A percentile compares a stretch with the other conserved stretches of the same genome.
phyloP scores from a whole-genome alignment of 2,329 filamentous ascomycete genomes.

The Xylogone sp. region DNA sequence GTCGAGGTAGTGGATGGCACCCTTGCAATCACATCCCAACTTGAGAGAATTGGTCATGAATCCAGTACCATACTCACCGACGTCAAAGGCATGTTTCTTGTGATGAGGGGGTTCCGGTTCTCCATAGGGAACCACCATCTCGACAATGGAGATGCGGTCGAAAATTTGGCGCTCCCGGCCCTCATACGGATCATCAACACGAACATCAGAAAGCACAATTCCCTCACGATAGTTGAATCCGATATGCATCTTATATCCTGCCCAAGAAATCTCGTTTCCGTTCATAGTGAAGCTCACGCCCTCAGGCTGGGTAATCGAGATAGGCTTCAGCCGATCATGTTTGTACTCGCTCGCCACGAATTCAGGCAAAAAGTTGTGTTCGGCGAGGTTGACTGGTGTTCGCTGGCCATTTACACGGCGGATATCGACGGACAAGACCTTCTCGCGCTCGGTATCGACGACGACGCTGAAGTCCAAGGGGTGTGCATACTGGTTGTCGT shows the following conservation, averaged over 20 bases:
- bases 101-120: slow-evolving; percentile 57
- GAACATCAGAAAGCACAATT: slow-evolving; percentile 51
- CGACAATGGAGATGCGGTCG: slow-evolving; percentile 51
- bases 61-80: slow-evolving; percentile 60
- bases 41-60: slow-evolving; percentile 60
- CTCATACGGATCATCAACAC: slow-evolving; percentile 54
- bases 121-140: slow-evolving; percentile 59
- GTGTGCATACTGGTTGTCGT: slow-evolving; percentile 43
- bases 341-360: slow-evolving; percentile 33
- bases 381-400: slow-evolving; percentile 33
- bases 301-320: slow-evolving; percentile 57
- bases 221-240: slow-evolving; percentile 49
- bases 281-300: slow-evolving; percentile 53
- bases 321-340: slow-evolving; percentile 45
- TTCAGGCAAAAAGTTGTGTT: slow-evolving; percentile 34
- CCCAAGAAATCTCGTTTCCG: slow-evolving; percentile 43
- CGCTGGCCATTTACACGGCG: slow-evolving; percentile 31
- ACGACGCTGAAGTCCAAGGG: slow-evolving; percentile 39
- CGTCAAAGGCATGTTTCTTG: slow-evolving; percentile 63
- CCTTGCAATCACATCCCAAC: slow-evolving; percentile 64
- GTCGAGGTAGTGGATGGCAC: slow-evolving; percentile 56
- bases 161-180: slow-evolving; percentile 48
- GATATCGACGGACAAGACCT: slow-evolving; percentile 42
- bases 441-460: slow-evolving; percentile 39
- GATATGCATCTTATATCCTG: slow-evolving; percentile 50